Evolutionary conservation across 2,329 filamentous ascomycete genomes (phyloP), one percentile per base, ranked within the genome.

Genomic region (Colletotrichum salicis): DNA sequence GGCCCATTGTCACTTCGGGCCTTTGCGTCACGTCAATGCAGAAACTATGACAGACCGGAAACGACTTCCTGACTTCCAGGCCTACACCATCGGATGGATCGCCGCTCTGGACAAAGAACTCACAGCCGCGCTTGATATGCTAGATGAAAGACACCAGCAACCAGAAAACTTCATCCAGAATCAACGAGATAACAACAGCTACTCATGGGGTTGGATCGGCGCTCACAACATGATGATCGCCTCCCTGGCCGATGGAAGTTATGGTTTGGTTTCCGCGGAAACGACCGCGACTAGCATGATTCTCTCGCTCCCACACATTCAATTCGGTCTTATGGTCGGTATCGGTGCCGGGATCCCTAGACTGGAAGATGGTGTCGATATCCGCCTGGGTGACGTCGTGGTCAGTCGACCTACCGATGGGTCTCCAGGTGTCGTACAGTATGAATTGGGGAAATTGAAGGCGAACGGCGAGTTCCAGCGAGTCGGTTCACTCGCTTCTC

Each of bases 201-300:
- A 77, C 37, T 41, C 48, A 0, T 61, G 74, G 10, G 76, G 76
- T 2, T 55, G 33, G 1, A 64, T 77, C 2, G 67, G 67, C 2
- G 29, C 41, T 2, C 75, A 76, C 24, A 74, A 77, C 41, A 54
- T 77, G 7, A 74, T 76, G 4, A 75, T 77, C 48, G 73, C 76
- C 3, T 56, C 67, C 1, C 45, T 78, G 24, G 73, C 75, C 1
- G 27, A 60, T 1, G 72, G 72, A 5, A 71, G 70, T n/a, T 76
- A 75, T 37, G 75, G 75, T 11, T 63, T 57, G 1, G 8, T 37
- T 4, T 60, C 64, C 6, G 69, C 69, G 13, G 64, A 64, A 11
- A 55, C 59, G 4, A 78, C 79, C 1, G 80, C 76, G 0, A 72
- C 59, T 12, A 66, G 78, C 41, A 78, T 82, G 76, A 48, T 79